Evolutionary conservation across 1,139 yeast species (phyloP).

Genomic region (Saccharomyces pastorianus): DNA sequence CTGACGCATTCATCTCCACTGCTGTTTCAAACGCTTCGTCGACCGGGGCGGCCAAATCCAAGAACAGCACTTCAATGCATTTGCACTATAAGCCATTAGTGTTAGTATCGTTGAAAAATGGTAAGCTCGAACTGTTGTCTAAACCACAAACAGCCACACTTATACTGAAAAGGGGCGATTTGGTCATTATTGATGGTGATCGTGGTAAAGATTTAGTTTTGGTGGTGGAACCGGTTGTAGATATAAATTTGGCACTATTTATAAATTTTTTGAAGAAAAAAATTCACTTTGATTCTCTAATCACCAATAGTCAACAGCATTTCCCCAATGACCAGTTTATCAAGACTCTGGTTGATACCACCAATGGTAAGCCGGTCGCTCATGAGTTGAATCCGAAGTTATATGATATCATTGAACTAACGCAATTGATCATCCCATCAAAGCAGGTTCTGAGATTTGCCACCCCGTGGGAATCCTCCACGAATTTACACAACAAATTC

Average conservation of each 20-base stretch:
- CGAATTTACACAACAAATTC: slow-evolving; percentile 33
- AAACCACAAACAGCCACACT: slow-evolving; percentile 48
- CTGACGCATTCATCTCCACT: slow-evolving; percentile 18
- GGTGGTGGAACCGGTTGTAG: slow-evolving; percentile 57
- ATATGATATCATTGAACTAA: slow-evolving; percentile 31
- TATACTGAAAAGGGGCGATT: slow-evolving; percentile 55
- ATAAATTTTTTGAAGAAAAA: slow-evolving; percentile 72
- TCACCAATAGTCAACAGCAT: slow-evolving; percentile 26
- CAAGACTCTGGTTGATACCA: slow-evolving; percentile 22
- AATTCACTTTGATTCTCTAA: slow-evolving; percentile 32
- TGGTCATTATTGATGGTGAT: slow-evolving; percentile 96
- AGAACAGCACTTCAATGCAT: slow-evolving; percentile 10
- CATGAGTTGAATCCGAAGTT: slow-evolving; percentile 26
- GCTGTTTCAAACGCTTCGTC: not conserved
- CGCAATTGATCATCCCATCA: slow-evolving; percentile 36
- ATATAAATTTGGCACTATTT: slow-evolving; percentile 69
- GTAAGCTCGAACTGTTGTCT: slow-evolving; percentile 76
- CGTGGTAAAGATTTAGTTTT: slow-evolving; percentile 88
- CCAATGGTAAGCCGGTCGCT: slow-evolving; percentile 15
- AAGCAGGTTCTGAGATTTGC: slow-evolving; percentile 64
- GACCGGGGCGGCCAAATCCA: not conserved
- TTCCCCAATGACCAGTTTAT: slow-evolving; percentile 26
- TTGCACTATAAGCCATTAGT: slow-evolving; percentile 41
- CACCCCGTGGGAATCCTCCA: slow-evolving; percentile 32
- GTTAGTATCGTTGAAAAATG: slow-evolving; percentile 78